These are phyloP conservation scores for Fomitopsis pinicola DNA, from an alignment of 1,284 basidiomycete genomes.

Conservation along the genomic window DNA sequence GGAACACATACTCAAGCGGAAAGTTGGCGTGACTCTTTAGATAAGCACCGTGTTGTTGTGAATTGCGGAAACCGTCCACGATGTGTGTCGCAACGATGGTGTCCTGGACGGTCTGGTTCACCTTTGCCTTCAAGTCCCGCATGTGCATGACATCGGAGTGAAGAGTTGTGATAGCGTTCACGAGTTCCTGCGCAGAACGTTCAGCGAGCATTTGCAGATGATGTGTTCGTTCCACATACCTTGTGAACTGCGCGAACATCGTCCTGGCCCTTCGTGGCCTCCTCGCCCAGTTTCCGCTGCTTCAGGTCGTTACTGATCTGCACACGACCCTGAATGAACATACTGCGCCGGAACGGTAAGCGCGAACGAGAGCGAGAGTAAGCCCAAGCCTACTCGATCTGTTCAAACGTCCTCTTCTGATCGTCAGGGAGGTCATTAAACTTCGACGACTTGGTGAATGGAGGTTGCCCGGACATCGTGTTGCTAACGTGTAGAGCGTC, in stretches of 20 bases:
- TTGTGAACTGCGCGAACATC: constrained; percentile 63
- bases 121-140: constrained; percentile 64
- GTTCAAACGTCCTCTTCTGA: constrained; percentile 59
- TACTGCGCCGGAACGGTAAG: constrained; percentile 32
- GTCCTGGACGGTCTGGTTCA: constrained; percentile 73
- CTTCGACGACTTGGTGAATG: constrained; percentile 70
- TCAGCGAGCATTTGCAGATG: not conserved
- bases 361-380: not conserved
- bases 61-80: constrained; percentile 70
- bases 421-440: constrained; percentile 81
- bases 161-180: constrained; percentile 58
- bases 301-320: constrained; percentile 78
- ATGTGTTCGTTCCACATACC: constrained; percentile 31
- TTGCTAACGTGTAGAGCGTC: constrained; percentile 7
- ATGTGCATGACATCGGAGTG: constrained; percentile 63
- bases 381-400: constrained; percentile 56
- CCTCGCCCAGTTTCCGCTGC: constrained; percentile 69
- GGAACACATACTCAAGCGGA: constrained; percentile 65
- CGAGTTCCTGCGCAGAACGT: constrained; percentile 44
- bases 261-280: constrained; percentile 68
- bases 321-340: constrained; percentile 70
- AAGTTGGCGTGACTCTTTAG: constrained; percentile 74
- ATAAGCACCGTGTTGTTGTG: constrained; percentile 62
- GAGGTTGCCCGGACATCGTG: constrained; percentile 33
- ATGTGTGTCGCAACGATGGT: constrained; percentile 70